Conservation (phyloP, 176 grass and related monocot genomes). For the Ensete ventricosum region DNA sequence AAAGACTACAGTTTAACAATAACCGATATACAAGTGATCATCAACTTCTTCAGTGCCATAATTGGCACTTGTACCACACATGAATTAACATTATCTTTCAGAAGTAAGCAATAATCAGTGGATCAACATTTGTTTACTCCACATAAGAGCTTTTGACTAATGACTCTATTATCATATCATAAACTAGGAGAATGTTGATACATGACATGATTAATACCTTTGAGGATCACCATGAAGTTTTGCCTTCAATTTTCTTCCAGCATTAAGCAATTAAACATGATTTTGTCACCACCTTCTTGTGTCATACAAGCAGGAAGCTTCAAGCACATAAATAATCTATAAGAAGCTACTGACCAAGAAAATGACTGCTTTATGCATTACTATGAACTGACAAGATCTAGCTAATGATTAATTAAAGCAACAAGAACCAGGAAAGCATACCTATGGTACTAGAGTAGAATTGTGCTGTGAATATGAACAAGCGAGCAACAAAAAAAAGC, state of each 20-base stretch:
- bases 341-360: not conserved
- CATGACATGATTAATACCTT: no score
- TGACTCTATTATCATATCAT: not conserved
- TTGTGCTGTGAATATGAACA: not conserved
- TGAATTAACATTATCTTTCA: no score
- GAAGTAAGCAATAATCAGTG: not conserved
- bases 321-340: not conserved
- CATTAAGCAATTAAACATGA: not conserved
- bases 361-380: not conserved
- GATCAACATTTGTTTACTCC: not conserved
- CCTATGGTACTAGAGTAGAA: not conserved
- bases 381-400: no score
- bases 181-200: no score
- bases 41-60: no score
- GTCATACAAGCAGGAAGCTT: not conserved
- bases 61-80: no score
- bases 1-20: not conserved
- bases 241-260: not conserved
- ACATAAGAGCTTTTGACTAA: not conserved
- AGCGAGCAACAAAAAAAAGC: not conserved
- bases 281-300: not conserved
- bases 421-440: not conserved
- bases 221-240: not conserved
- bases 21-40: no score
- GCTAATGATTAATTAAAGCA: not conserved